These are phyloP conservation scores for Calocybe cyanea DNA, from an alignment of 768 basidiomycete genomes.

Conservation along the genomic window DNA sequence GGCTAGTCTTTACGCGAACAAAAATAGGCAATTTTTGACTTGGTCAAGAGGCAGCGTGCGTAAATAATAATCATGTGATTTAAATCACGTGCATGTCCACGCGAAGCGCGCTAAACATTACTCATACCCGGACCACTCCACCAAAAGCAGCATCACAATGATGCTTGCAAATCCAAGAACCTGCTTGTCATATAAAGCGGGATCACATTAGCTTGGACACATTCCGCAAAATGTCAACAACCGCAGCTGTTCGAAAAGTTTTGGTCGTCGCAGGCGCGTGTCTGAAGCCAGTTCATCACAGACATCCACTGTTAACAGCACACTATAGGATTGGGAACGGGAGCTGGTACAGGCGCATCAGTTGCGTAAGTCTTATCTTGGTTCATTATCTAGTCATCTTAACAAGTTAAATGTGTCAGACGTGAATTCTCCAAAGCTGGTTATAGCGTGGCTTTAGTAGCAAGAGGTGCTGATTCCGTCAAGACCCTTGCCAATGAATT, in stretches of 20 bases:
- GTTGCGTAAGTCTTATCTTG: slow-evolving; percentile 55
- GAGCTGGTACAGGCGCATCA: slow-evolving; percentile 52
- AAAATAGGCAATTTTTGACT: too few species aligned
- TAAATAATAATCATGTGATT: too few species aligned
- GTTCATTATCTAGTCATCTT: too few species aligned
- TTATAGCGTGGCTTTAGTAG: slow-evolving; percentile 64
- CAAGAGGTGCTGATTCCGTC: slow-evolving; percentile 50
- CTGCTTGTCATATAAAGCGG: too few species aligned
- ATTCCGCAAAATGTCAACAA: slow-evolving; percentile 16
- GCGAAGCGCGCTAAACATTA: too few species aligned
- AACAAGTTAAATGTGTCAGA: too few species aligned
- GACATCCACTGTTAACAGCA: neutral
- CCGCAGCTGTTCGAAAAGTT: slow-evolving; percentile 40
- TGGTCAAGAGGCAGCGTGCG: too few species aligned
- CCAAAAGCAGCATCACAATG: neutral
- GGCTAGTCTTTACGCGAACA: too few species aligned
- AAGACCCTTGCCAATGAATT: slow-evolving; percentile 52
- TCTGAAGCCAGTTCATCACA: neutral
- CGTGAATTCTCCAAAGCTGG: slow-evolving; percentile 59
- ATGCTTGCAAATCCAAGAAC: neutral
- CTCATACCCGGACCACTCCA: too few species aligned
- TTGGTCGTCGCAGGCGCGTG: slow-evolving; percentile 55
- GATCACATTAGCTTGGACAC: neutral
- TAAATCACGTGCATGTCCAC: too few species aligned
- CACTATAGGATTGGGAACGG: slow-evolving; percentile 40